These are phyloP conservation scores for Ogataea dorogensis DNA, from an alignment of 805 yeast genomes.

Conservation along the genomic window DNA sequence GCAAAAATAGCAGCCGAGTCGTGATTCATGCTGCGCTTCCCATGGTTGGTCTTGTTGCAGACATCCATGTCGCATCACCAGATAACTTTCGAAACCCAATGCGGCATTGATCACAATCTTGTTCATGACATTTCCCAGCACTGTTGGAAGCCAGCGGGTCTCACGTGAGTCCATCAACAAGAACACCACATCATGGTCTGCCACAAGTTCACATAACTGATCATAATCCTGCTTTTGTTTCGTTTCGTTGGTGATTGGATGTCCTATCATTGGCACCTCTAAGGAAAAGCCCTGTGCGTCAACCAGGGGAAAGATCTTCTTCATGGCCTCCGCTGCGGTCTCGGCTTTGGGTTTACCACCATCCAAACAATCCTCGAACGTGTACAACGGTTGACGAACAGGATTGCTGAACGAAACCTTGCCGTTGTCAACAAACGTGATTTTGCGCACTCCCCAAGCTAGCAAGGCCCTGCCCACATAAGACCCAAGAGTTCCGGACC, in stretches of 20 bases:
- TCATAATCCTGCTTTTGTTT: conserved; percentile 53
- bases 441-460: conserved; percentile 91
- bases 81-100: conserved; percentile 87
- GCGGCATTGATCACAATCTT: conserved; percentile 91
- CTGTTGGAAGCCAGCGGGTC: conserved; percentile 96
- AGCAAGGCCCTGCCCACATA: conserved; percentile 81
- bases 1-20: conserved; percentile 92
- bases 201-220: conserved; percentile 50
- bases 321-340: conserved; percentile 72
- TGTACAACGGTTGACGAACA: conserved; percentile 87
- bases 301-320: conserved; percentile 76
- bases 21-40: conserved; percentile 30
- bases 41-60: conserved; percentile 22
- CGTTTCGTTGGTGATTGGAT: conserved; percentile 61
- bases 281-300: conserved; percentile 58
- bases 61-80: conserved; percentile 92
- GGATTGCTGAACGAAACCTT: conserved; percentile 90
- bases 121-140: conserved; percentile 61
- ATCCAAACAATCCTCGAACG: conserved; percentile 73
- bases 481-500: conserved; percentile 95
- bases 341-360: conserved; percentile 78
- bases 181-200: conserved; percentile 72
- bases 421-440: conserved; percentile 90
- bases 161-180: conserved; percentile 93
- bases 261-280: conserved; percentile 96